Evolutionary conservation across 495 filamentous ascomycete species (phyloP), one percentile per base, ranked within the genome.

Genomic region (Penicillium pulvis): DNA sequence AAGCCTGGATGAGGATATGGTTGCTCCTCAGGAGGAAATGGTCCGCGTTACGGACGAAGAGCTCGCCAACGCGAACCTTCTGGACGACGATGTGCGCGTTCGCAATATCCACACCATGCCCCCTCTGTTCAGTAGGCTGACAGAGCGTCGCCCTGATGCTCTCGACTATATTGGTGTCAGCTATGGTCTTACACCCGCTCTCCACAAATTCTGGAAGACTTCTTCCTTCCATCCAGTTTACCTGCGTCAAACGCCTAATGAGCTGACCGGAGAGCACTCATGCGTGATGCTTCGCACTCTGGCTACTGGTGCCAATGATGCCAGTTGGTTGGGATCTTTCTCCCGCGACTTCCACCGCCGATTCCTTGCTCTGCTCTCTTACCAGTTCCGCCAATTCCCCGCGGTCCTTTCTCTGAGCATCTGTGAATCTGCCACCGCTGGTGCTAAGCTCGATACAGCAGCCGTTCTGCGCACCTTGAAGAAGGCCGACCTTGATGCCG

Each of bases 191-290:
- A 99, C 95, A 3, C 81, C 88, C 26, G 79, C 83, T 4, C 84
- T 99, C 11, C 95, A 97, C 76, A 96, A 90, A 66, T 98, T 99
- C 81, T 99, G 95, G 95, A 96, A 96, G 72, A 84, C 85, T 31
- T 81, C 86, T 16, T 80, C 80, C n/a, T 98, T 98, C 68, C 81
- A 82, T 28, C 95, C 94, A 0, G 91, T 98, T 0, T 98, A 98
- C 68, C 81, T 98, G 44, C 87, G 95, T 47, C 95, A 99, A 80
- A 99, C 95, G 4, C 79, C 95, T 6, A 98, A 97, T 67, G 91
- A 97, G 47, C 81, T 99, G 26, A 99, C 94, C 0, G 95, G 95
- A 59, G 95, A 99, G 76, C 93, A 99, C 65, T 93, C 93, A 0
- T 97, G 92, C 70, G 93, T 99, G 35, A 99, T 99, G 95, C 82